A percentile compares a stretch with the other conserved stretches of the same genome.
Evolutionary conservation across 495 filamentous ascomycete species (phyloP).

Genomic region (Daldinia loculata): DNA sequence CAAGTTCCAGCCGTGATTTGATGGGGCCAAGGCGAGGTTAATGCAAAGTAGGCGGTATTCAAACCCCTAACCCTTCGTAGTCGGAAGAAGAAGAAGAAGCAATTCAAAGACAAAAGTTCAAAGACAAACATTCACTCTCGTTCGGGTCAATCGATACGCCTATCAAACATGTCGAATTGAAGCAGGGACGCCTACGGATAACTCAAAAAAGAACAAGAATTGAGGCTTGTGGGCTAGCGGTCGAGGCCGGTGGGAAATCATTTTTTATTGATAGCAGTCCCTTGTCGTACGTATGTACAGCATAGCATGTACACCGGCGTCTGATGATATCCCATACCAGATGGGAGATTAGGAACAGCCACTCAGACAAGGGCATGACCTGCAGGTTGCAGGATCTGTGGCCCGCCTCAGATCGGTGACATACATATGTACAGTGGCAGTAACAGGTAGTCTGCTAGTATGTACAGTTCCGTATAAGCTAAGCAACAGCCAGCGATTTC

Average conservation of each 20-base stretch:
- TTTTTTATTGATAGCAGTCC: slow-evolving; percentile 22
- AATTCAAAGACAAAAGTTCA: slow-evolving; percentile 30
- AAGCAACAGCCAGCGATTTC: slow-evolving; percentile 8
- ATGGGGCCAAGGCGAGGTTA: slow-evolving; percentile 14
- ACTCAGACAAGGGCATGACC: slow-evolving; percentile 35
- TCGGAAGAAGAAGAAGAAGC: slow-evolving; percentile 38
- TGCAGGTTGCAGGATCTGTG: slow-evolving; percentile 26
- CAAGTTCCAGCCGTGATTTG: slow-evolving; percentile 8
- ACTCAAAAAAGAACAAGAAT: not conserved
- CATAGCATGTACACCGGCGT: slow-evolving; percentile 3
- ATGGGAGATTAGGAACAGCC: slow-evolving; percentile 37
- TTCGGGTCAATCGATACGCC: slow-evolving; percentile 24
- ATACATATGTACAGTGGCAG: not conserved
- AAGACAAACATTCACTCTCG: slow-evolving; percentile 13
- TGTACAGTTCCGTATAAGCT: not conserved
- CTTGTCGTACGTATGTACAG: slow-evolving; percentile 2
- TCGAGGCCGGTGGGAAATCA: not conserved
- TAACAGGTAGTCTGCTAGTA: not conserved
- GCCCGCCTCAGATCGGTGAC: slow-evolving; percentile 28
- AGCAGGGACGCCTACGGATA: not conserved
- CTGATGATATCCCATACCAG: slow-evolving; percentile 14
- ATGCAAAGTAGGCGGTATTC: slow-evolving; percentile 17
- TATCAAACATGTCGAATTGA: slow-evolving; percentile 41
- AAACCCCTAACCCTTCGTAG: slow-evolving; percentile 18
- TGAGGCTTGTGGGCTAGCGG: not conserved